phyloP scores from a whole-genome alignment of 1,284 basidiomycete species.

The Golubevia pallescens region DNA sequence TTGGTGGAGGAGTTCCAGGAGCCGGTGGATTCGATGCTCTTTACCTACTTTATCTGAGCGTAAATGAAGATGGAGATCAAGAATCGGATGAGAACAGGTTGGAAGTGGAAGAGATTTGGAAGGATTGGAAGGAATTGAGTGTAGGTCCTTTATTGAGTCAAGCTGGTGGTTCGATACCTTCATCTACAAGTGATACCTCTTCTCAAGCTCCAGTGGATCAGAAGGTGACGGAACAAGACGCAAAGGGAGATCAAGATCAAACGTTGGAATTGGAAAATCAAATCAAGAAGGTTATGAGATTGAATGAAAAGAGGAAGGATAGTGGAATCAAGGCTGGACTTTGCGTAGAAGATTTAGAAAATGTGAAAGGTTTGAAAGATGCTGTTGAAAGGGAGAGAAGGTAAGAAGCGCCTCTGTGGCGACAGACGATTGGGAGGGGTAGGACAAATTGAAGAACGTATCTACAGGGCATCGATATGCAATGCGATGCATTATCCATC shows the following conservation, averaged over 20 bases:
- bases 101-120: conserved; percentile 77
- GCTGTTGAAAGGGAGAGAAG: conserved; percentile 33
- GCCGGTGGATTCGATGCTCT: conserved; percentile 97
- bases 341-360: conserved; percentile 71
- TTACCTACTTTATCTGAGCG: conserved; percentile 74
- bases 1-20: conserved; percentile 94
- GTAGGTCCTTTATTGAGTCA: conserved; percentile 80
- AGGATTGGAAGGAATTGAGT: conserved; percentile 73
- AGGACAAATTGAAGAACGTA: too few relatives aligned
- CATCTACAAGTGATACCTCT: not conserved
- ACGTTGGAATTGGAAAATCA: not conserved
- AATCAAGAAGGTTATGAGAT: not conserved
- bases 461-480: too few relatives aligned
- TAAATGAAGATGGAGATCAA: conserved; percentile 36
- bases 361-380: conserved; percentile 72
- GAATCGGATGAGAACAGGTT: conserved; percentile 63
- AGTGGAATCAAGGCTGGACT: conserved; percentile 71
- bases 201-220: not conserved
- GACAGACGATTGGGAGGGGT: too few relatives aligned
- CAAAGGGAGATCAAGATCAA: not conserved
- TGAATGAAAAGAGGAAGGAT: conserved; percentile 13
- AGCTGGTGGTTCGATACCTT: conserved; percentile 69
- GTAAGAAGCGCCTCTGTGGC: too few relatives aligned
- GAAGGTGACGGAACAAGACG: not conserved
- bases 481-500: too few relatives aligned